Conservation (phyloP, 2,329 filamentous ascomycete species). For the Colletotrichum truncatum region DNA sequence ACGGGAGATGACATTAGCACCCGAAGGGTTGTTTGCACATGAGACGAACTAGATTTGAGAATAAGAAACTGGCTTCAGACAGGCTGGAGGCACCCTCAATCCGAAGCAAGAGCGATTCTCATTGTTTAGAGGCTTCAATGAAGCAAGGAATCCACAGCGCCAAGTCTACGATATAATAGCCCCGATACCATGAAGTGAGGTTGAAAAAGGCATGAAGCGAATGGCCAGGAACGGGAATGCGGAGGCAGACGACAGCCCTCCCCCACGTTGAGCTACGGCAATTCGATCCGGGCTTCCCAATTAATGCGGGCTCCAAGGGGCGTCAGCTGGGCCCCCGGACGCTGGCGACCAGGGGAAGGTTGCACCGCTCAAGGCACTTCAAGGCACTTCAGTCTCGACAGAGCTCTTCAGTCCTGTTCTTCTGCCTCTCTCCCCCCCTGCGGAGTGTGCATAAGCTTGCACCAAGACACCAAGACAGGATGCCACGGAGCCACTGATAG, state of each 20-base stretch:
- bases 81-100: neutral
- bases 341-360: slow-evolving; percentile 12
- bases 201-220: slow-evolving; percentile 25
- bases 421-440: neutral
- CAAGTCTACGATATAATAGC: slow-evolving; percentile 5
- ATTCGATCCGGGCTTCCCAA: slow-evolving; percentile 26
- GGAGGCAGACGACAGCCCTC: slow-evolving; percentile 19
- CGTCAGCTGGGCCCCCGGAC: slow-evolving; percentile 13
- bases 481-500: slow-evolving; percentile 14
- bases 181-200: slow-evolving; percentile 4
- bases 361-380: neutral
- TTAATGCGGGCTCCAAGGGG: neutral
- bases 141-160: neutral
- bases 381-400: neutral
- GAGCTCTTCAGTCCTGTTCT: neutral
- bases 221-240: slow-evolving; percentile 29
- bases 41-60: slow-evolving; percentile 11
- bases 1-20: neutral
- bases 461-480: neutral
- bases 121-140: neutral
- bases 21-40: slow-evolving; percentile 9
- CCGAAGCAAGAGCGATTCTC: neutral
- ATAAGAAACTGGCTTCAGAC: neutral
- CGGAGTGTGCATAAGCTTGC: neutral
- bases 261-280: slow-evolving; percentile 23